These are phyloP conservation scores for Pseudomassariella vexata DNA, from an alignment of 2,329 filamentous ascomycete genomes.

Conservation along the genomic window DNA sequence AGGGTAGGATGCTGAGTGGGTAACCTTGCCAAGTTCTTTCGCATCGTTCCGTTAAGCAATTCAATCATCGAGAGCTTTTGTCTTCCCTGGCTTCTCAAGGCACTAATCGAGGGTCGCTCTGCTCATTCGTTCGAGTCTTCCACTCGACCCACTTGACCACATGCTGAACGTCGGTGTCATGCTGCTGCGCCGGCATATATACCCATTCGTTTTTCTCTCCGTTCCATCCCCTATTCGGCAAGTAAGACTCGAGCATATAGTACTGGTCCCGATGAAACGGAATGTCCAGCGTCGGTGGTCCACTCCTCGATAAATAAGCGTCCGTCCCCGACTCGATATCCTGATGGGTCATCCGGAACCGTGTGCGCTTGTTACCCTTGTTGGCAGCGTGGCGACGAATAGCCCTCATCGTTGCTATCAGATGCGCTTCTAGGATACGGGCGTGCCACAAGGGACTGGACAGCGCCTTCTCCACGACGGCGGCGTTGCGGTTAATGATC, in stretches of 20 bases:
- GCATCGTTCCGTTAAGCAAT: too few relatives aligned
- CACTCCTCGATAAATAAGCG: conserved; percentile 41
- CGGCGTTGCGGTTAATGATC: conserved; percentile 36
- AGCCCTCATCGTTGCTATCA: conserved; percentile 37
- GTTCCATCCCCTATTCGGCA: conserved; percentile 51
- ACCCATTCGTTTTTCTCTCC: conserved; percentile 38
- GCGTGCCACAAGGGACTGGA: conserved; percentile 44
- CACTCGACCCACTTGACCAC: conserved; percentile 18
- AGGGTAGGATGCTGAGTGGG: too few relatives aligned
- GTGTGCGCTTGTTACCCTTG: conserved; percentile 38
- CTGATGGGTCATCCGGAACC: conserved; percentile 37
- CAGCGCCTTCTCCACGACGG: conserved; percentile 38
- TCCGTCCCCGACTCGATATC: conserved; percentile 43
- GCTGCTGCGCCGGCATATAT: conserved; percentile 36
- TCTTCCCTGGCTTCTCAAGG: too few relatives aligned
- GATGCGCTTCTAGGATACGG: conserved; percentile 39
- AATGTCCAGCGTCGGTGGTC: conserved; percentile 45
- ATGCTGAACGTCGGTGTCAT: conserved; percentile 30
- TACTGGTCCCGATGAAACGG: conserved; percentile 53
- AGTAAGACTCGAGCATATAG: conserved; percentile 51
- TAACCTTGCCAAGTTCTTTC: too few relatives aligned
- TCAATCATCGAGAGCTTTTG: too few relatives aligned
- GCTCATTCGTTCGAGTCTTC: conserved; percentile 15
- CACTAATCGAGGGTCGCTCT: too few relatives aligned
- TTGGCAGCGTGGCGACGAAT: conserved; percentile 41